These are phyloP conservation scores for Penicillium sp. DNA, from an alignment of 2,329 filamentous ascomycete species.

Conservation along the genomic window DNA sequence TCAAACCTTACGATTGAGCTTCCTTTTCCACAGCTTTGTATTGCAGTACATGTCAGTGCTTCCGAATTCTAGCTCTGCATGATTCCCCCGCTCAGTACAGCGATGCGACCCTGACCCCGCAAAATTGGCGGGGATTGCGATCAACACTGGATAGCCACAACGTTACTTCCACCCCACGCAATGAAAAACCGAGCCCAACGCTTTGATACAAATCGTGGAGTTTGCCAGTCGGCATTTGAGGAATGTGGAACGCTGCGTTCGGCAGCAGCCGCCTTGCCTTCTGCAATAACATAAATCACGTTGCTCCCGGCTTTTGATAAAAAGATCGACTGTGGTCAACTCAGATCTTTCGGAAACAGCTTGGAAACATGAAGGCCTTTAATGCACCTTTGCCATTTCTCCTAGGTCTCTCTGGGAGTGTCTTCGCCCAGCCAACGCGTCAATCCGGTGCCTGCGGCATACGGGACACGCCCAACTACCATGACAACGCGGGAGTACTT, in stretches of 20 bases:
- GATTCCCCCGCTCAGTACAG: not conserved
- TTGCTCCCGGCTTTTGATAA: not conserved
- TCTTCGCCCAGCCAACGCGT: not conserved
- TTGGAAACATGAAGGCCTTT: not conserved
- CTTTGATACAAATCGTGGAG: not conserved
- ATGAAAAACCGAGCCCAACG: not conserved
- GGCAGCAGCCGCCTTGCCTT: not conserved
- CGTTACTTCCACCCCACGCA: conserved; percentile 1
- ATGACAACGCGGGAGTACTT: conserved; percentile 13
- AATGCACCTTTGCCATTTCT: not conserved
- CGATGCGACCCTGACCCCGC: not conserved
- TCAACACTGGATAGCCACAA: not conserved
- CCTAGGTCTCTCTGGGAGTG: not conserved
- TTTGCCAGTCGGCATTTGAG: not conserved
- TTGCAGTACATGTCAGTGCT: too few species aligned
- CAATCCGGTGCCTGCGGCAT: not conserved
- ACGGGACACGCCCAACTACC: conserved; percentile 3
- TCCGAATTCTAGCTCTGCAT: too few species aligned
- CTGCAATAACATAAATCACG: not conserved
- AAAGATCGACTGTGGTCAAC: not conserved
- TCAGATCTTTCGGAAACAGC: not conserved
- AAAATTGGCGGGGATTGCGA: not conserved
- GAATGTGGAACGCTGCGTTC: not conserved
- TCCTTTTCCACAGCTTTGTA: too few species aligned
- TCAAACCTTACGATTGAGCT: too few species aligned